Base-by-base conservation (phyloP, 2,329 filamentous ascomycete species). In the Xylaria polymorpha region DNA sequence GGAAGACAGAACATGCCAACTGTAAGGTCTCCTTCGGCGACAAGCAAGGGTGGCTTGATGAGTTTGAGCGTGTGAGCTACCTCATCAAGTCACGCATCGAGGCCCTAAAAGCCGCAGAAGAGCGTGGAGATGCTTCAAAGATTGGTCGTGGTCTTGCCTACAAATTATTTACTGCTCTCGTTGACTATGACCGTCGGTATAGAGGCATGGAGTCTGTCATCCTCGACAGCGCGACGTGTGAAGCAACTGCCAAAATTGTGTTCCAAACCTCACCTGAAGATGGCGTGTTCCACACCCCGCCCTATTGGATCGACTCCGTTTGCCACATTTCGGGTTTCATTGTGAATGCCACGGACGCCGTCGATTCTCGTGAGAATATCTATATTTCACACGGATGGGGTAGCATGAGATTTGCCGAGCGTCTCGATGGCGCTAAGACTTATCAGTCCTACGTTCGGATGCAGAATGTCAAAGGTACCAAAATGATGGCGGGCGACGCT, bases 131-230 rank as follows among this genome's bases (percentile, higher is more conserved):
- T 65, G 91, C 91, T 35, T 91, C 92, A 78, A 91, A 92, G 81
- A 87, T 94, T 70, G 87, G 91, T 59, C 89, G 91, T 32, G 91
- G 91, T 41, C 88, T 94, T 82, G 90, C 91, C 15, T 96, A 96
- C 85, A 94, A 94, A 81, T 85, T 88, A 0, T 88, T 88, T 73
- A 74, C 79, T 12, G 84, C 85, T 50, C 79, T 90, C 0, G 88
- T 90, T 6, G 86, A 89, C 74, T 90, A 89, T 70, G 81, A 83
- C 18, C 78, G 76, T 9, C 81, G 82, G 44, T 90, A 87, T 76
- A 83, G 82, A 61, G 88, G 87, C 29, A 89, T 90, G 80, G 83
- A 88, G 46, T 85, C 88, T 64, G 86, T 90, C 7, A 83, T 89
- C 43, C 80, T 90, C 7, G 81, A 85, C 74, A 85, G 83, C 71